phyloP scores from a whole-genome alignment of 495 filamentous ascomycete genomes.

The Glarea lozoyensis region DNA sequence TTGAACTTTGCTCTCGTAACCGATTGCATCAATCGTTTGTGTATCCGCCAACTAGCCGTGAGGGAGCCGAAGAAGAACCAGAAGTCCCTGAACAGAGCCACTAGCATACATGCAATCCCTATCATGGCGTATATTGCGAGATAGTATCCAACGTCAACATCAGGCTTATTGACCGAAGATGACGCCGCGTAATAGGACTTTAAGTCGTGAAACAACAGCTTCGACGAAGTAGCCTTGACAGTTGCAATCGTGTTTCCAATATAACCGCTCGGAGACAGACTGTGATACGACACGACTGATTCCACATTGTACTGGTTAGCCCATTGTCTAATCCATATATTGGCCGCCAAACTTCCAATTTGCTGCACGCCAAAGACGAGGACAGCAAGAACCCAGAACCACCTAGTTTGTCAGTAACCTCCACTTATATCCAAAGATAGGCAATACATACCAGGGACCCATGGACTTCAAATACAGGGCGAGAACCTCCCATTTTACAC shows the following conservation, averaged over 20 bases:
- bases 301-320: slow-evolving; percentile 42
- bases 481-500: slow-evolving; percentile 80
- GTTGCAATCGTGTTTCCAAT: slow-evolving; percentile 18
- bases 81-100: slow-evolving; percentile 72
- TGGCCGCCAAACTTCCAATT: slow-evolving; percentile 72
- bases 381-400: slow-evolving; percentile 76
- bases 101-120: slow-evolving; percentile 58
- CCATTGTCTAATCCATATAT: slow-evolving; percentile 93
- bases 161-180: slow-evolving; percentile 24
- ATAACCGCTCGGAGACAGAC: slow-evolving; percentile 6
- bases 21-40: slow-evolving; percentile 65
- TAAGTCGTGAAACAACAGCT: slow-evolving; percentile 15
- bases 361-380: slow-evolving; percentile 74
- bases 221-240: slow-evolving; percentile 9
- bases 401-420: slow-evolving; percentile 25
- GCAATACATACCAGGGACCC: slow-evolving; percentile 59
- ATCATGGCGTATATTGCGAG: slow-evolving; percentile 74
- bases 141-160: slow-evolving; percentile 79
- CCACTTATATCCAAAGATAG: no score
- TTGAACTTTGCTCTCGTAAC: slow-evolving; percentile 86
- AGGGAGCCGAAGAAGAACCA: slow-evolving; percentile 91
- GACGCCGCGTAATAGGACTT: slow-evolving; percentile 17
- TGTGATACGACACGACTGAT: slow-evolving; percentile 2
- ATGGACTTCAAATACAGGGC: slow-evolving; percentile 77
- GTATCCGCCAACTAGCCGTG: slow-evolving; percentile 77